Evolutionary conservation across 2,329 filamentous ascomycete genomes (phyloP).

Genomic region (Beauveria varroae): DNA sequence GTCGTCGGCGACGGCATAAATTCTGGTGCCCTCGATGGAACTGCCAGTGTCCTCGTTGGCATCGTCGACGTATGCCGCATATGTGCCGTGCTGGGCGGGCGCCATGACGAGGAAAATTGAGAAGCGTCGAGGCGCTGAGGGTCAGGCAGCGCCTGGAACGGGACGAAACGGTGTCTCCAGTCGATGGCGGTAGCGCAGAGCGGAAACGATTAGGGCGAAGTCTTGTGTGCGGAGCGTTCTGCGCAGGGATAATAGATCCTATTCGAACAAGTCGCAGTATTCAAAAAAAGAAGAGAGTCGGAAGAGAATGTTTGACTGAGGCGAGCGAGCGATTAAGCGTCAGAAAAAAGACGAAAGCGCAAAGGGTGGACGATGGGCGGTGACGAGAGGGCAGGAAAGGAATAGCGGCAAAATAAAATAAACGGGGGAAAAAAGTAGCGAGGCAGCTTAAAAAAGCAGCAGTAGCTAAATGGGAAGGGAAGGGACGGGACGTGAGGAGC

Average conservation of each 20-base stretch:
- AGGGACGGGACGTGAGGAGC: conserved; percentile 8
- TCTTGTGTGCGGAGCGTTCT: neutral
- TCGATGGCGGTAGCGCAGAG: neutral
- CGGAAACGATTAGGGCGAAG: neutral
- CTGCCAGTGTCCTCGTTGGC: conserved; percentile 44
- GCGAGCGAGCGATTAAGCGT: conserved; percentile 2
- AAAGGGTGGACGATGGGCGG: conserved; percentile 9
- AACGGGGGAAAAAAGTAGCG: neutral
- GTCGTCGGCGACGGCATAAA: conserved; percentile 42
- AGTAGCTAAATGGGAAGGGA: neutral
- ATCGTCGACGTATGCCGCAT: conserved; percentile 42
- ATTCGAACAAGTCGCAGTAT: conserved; percentile 1
- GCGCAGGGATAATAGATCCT: neutral
- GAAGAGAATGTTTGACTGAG: neutral
- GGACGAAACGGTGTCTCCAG: conserved; percentile 1
- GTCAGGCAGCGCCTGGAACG: conserved; percentile 9
- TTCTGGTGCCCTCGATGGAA: conserved; percentile 29
- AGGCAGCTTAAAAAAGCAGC: neutral
- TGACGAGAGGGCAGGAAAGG: conserved; percentile 9
- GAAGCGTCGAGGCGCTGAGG: conserved; percentile 6
- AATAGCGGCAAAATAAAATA: conserved; percentile 9
- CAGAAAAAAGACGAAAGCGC: conserved; percentile 7
- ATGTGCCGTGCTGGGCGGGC: conserved; percentile 22
- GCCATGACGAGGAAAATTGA: conserved; percentile 31
- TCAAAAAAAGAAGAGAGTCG: neutral